Percentiles rank a stretch among this genome's conserved stretches.
Evolutionary conservation across 495 filamentous ascomycete species (phyloP).

Genomic region (Penicillium simplicissimum): DNA sequence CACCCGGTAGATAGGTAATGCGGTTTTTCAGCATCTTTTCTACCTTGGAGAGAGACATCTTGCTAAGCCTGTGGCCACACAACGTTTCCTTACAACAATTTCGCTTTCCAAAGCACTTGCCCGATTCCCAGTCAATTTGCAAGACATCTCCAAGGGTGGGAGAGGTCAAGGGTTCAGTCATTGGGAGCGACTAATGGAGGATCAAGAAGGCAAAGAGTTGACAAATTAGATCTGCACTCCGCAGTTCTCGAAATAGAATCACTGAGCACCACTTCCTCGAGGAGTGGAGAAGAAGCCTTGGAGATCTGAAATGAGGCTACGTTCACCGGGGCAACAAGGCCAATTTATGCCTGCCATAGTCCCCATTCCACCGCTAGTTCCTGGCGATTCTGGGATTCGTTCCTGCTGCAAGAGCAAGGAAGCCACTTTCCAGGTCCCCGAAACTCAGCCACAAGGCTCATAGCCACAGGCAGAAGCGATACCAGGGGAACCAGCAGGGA

Average conservation of each 20-base stretch:
- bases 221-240: background rate
- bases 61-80: no score
- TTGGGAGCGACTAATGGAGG: background rate
- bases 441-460: background rate
- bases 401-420: background rate
- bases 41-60: no score
- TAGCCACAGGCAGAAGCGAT: slow-evolving; percentile 2
- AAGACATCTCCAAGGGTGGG: background rate
- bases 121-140: background rate
- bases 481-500: background rate
- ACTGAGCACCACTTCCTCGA: background rate
- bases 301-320: background rate
- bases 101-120: no score
- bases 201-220: background rate
- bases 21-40: no score
- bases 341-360: background rate
- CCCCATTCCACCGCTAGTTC: background rate
- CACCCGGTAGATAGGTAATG: background rate
- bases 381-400: background rate
- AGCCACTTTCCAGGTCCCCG: background rate
- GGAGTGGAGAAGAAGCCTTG: background rate
- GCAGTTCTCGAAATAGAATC: background rate
- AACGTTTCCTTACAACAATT: no score
- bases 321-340: slow-evolving; percentile 2
- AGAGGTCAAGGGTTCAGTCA: background rate